Conservation (phyloP, 345 rosid species). For the Boechera divaricarpa region DNA sequence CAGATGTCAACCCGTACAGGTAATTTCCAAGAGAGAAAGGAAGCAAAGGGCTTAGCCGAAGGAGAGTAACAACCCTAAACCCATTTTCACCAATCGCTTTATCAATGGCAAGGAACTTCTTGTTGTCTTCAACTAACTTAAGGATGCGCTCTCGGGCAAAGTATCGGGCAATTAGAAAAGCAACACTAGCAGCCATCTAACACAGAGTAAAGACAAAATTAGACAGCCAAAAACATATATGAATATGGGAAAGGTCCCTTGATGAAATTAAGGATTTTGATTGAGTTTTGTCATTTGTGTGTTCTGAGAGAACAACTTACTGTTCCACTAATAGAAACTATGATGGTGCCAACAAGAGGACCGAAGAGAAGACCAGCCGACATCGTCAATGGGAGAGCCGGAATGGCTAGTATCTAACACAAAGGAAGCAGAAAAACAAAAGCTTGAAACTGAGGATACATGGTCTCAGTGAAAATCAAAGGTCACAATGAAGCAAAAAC, state of each 20-base stretch:
- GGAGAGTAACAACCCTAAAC: constrained; percentile 88
- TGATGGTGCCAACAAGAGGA: constrained; percentile 78
- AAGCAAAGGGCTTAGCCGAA: constrained; percentile 94
- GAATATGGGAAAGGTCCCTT: background rate
- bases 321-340: constrained; percentile 98
- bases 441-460: constrained; percentile 14
- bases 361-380: constrained; percentile 99
- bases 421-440: constrained; percentile 8
- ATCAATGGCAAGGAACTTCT: constrained; percentile 95
- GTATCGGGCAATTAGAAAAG: constrained; percentile 95
- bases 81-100: constrained; percentile 98
- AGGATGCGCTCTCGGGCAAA: constrained; percentile 96
- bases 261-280: background rate
- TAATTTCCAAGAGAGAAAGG: constrained; percentile 97
- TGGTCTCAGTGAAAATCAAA: background rate
- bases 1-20: constrained; percentile 91
- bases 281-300: background rate
- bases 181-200: constrained; percentile 92
- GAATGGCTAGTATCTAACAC: constrained; percentile 85
- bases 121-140: constrained; percentile 91
- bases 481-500: constrained; percentile 11
- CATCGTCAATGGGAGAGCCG: constrained; percentile 96
- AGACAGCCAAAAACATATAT: constrained; percentile 21
- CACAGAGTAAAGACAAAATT: constrained; percentile 35
- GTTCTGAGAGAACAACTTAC: constrained; percentile 51